Base-by-base conservation (phyloP, 164 flowering plant species). In the Umbellularia californica region DNA sequence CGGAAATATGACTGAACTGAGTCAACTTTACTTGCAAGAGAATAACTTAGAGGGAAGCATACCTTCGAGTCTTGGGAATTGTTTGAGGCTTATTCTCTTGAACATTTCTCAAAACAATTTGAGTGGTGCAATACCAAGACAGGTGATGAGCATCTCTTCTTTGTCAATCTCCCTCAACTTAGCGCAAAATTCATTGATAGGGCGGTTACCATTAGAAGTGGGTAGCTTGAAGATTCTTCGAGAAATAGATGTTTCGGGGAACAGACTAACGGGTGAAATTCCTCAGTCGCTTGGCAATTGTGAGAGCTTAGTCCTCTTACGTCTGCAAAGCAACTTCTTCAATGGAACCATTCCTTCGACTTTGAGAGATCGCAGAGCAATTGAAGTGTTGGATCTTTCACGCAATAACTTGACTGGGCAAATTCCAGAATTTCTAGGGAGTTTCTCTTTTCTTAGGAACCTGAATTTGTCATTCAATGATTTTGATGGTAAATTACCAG, bases 191-290 rank as follows among this genome's bases (percentile, higher is more conserved):
- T 33, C 23, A 0, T 68, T 87, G 2, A 68, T 65, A 2, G 90
- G 88, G 1, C 1, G 65, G 24, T 58, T 87, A 7, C 85, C 90
- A 10, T 3, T 10, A 0, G 81, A 79, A 60, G 75, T 86, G 2
- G 85, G 85, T 0, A 33, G 72, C 0, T 70, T 86, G 72, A 75
- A n/a, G 15, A 79, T 77, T 70, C 70, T 88, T 0, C 64, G 0
- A 4, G 28, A 22, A 9, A 23, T 75, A 35, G 73, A 41, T 28
- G 20, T 75, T 20, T 70, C 71, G 1, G n/a, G 20, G 13, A 74
- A 74, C 50, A 66, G 4, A 28, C 2, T 73, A 50, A 65, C 76
- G 0, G 63, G 73, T 15, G 58, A 30, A 60, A 75, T 75, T 41
- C 77, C 77, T 5, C 23, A 9, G 15, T 13, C 68, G 0, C 41